Evolutionary conservation across 2,329 filamentous ascomycete genomes (phyloP), one percentile per base, ranked within the genome.

Genomic region (Orbilia quercus): DNA sequence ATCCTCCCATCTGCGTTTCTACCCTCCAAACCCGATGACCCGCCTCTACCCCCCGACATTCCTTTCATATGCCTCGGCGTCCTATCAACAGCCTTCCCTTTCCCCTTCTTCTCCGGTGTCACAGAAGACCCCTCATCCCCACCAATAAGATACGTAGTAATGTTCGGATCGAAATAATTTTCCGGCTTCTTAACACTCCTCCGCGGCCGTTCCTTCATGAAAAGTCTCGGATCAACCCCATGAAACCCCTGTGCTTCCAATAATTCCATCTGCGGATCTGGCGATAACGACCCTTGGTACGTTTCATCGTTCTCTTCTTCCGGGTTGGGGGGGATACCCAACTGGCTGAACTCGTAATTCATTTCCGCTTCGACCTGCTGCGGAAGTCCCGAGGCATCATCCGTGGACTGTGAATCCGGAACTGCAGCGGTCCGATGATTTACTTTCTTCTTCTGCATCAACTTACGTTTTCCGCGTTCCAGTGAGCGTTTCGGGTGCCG

Each of bases 291-390:
- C 14, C 54, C 69, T 44, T 22, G 38, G 36, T 73, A 73, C 2
- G 69, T 65, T 16, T 59, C 60, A 28, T 73, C 69, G 0, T 50
- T 44, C 5, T 55, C 60, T 25, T 73, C 67, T 25, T 60, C 69
- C 7, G 7, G 60, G 48, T 73, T 62, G 2, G 38, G 47, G 20
- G 69, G 47, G 18, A 66, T 31, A 11, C 36, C 34, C 16, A 55
- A 12, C 23, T 73, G 54, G 25, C 59, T 73, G 40, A 73, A 36
- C 0, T 25, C 34, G 12, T 54, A 38, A 28, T 18, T 42, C 22
- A 7, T 16, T 20, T 18, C 14, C 38, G 14, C 23, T 1, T 16
- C 40, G 14, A 16, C 34, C 16, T 28, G 22, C 45, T 45, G 9
- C 11, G 28, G 28, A 22, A 34, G 9, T 25, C 34, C 36, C 1